These are phyloP conservation scores for Pleurotus platypus DNA, from an alignment of 768 basidiomycete species.

Conservation along the genomic window DNA sequence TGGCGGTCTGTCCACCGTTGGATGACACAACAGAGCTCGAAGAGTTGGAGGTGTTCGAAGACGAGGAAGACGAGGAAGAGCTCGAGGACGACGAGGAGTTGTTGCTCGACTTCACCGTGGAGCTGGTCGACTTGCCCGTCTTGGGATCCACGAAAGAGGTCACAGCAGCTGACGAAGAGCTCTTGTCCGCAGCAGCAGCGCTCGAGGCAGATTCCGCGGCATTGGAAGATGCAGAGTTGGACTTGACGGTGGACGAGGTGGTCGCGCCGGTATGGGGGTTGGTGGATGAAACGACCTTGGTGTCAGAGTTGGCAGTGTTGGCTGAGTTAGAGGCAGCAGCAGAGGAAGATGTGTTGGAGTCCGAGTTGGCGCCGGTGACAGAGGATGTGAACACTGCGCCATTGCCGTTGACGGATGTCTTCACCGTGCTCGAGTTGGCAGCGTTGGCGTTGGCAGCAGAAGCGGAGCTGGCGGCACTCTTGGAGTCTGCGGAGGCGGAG, in stretches of 20 bases:
- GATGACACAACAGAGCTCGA: not conserved
- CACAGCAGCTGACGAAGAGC: not conserved
- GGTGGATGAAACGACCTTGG: not conserved
- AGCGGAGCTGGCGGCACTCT: not conserved
- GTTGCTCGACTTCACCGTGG: not conserved
- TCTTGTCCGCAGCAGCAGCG: not conserved
- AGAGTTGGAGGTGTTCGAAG: not conserved
- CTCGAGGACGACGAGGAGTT: not conserved
- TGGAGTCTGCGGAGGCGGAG: not conserved
- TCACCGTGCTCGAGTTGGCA: slow-evolving; percentile 6
- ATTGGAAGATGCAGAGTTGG: not conserved
- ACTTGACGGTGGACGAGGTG: not conserved
- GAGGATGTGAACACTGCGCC: not conserved
- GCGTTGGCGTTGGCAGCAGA: slow-evolving; percentile 2
- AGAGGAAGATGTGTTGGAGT: slow-evolving; percentile 1
- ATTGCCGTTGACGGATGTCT: slow-evolving; percentile 1
- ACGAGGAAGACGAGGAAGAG: not conserved
- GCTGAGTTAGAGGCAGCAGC: not conserved
- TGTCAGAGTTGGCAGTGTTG: not conserved
- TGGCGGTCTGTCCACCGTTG: not conserved
- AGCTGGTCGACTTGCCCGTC: not conserved
- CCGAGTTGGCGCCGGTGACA: not conserved
- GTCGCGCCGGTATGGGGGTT: slow-evolving; percentile 3
- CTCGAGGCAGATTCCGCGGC: slow-evolving; percentile 1
- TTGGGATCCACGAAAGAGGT: not conserved